A percentile compares a stretch with the other conserved stretches of the same genome.
These are phyloP conservation scores for Coemansia sp. DNA, from an alignment of 192 early-diverging fungal species.

Conservation along the genomic window DNA sequence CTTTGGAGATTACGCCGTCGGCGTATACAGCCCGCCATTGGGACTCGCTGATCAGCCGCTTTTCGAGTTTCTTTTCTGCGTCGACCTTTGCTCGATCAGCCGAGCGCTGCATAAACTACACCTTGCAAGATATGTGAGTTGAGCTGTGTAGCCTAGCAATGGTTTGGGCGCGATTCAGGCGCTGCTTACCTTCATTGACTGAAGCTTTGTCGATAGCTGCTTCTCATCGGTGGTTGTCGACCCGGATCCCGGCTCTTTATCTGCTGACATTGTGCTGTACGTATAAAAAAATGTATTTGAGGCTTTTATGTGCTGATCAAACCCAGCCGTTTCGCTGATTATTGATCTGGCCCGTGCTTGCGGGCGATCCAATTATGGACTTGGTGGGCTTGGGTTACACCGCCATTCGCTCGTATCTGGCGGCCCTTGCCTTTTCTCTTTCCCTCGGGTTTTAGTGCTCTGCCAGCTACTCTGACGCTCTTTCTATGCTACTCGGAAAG, in stretches of 20 bases:
- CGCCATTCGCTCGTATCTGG: not conserved
- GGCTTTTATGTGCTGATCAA: not conserved
- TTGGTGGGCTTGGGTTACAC: not conserved
- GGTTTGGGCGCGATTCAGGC: not conserved
- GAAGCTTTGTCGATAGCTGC: constrained; percentile 28
- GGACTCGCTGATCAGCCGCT: constrained; percentile 38
- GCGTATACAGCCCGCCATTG: constrained; percentile 47
- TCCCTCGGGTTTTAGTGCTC: not conserved
- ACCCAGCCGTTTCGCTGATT: not conserved
- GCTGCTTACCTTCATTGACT: constrained; percentile 23
- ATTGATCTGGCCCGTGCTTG: not conserved
- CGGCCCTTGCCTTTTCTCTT: not conserved
- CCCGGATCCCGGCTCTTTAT: not conserved
- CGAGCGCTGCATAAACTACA: constrained; percentile 52
- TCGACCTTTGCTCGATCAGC: constrained; percentile 28
- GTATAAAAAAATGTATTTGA: not conserved
- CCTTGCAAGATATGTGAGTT: not conserved
- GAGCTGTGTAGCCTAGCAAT: not conserved
- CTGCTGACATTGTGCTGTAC: constrained; percentile 8
- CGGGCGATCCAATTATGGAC: not conserved
- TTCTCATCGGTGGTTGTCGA: constrained; percentile 26
- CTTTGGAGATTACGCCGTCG: constrained; percentile 20
- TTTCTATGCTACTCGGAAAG: constrained; percentile 1
- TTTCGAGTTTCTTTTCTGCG: constrained; percentile 26
- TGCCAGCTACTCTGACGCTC: not conserved